Evolutionary conservation across 306 rosid genomes (phyloP), one percentile per base, ranked within the genome.

Genomic region (Vachellia collinsii): DNA sequence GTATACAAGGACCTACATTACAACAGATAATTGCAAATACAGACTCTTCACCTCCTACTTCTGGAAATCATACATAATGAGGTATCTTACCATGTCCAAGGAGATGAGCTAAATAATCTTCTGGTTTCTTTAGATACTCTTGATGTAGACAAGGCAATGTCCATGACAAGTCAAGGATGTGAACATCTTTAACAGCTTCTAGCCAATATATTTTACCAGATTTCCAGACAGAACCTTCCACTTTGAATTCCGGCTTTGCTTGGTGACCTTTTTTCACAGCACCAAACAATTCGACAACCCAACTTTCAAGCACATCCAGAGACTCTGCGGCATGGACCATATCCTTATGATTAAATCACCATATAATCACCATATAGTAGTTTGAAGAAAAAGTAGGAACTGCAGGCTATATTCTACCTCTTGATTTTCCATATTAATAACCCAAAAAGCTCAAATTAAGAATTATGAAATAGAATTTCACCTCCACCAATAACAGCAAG

Each of bases 401-500:
- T 38, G 44, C 23, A 23, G 46, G 59, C 47, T 79, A 19, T 8
- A 36, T 7, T 38, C 85, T 80, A 65, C 72, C 72, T 54, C 51
- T 50, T 82, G 54, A 22, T 46, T 66, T 58, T 71, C 68, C 67
- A 68, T 65, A 50, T 58, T 11, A 67, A 67, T 67, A 39, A 6
- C 0, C 29, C 13, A 9, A 41, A 67, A 68, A 42, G 68, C 37
- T 14, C 34, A 59, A 34, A 74, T 51, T 53, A 75, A 75, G 67
- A 73, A 48, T 72, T 37, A 64, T 36, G 19, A 79, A 65, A 74
- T 36, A 75, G 68, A 82, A 46, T 65, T 85, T 84, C 81, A 93
- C 99, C 99, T 93, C 99, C 99, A 79, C 99, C 99, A 85, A 95
- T 93, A 85, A 95, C 88, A 79, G 88, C 97, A 69, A 95, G 93